Conservation (phyloP, 1,139 yeast genomes). For the Geotrichum candidum region DNA sequence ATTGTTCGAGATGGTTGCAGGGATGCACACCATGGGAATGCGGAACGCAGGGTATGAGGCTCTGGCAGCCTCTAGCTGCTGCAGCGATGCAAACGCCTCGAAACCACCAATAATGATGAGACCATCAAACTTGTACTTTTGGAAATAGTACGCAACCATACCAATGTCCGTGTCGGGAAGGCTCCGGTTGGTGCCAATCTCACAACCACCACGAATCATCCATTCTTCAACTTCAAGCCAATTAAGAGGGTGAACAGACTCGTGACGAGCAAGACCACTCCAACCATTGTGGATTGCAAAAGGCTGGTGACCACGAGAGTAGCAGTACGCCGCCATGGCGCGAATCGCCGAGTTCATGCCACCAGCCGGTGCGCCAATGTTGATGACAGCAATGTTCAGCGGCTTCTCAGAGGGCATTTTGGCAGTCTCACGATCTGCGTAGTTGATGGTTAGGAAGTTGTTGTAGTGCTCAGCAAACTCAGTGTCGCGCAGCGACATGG, state of each 20-base stretch:
- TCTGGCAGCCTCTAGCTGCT: slow-evolving; percentile 71
- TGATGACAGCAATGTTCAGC: slow-evolving; percentile 71
- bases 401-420: slow-evolving; percentile 37
- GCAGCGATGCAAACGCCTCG: slow-evolving; percentile 81
- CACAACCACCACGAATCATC: slow-evolving; percentile 91
- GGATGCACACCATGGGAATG: slow-evolving; percentile 88
- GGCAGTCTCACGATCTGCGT: slow-evolving; percentile 59
- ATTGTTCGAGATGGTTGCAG: slow-evolving; percentile 95
- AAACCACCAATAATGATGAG: slow-evolving; percentile 90
- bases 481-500: slow-evolving; percentile 80
- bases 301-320: slow-evolving; percentile 86
- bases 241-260: slow-evolving; percentile 59
- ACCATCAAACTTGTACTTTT: slow-evolving; percentile 78
- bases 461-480: slow-evolving; percentile 75
- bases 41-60: slow-evolving; percentile 77
- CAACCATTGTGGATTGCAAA: slow-evolving; percentile 89
- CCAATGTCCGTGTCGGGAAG: slow-evolving; percentile 81
- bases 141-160: slow-evolving; percentile 83
- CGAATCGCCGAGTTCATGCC: slow-evolving; percentile 91
- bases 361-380: slow-evolving; percentile 96
- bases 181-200: slow-evolving; percentile 87
- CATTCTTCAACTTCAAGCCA: slow-evolving; percentile 90
- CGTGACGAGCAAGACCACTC: slow-evolving; percentile 77
- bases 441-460: slow-evolving; percentile 63
- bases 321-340: slow-evolving; percentile 85